Conservation (phyloP, 2,329 filamentous ascomycete species). For the Aspergillus sp. region DNA sequence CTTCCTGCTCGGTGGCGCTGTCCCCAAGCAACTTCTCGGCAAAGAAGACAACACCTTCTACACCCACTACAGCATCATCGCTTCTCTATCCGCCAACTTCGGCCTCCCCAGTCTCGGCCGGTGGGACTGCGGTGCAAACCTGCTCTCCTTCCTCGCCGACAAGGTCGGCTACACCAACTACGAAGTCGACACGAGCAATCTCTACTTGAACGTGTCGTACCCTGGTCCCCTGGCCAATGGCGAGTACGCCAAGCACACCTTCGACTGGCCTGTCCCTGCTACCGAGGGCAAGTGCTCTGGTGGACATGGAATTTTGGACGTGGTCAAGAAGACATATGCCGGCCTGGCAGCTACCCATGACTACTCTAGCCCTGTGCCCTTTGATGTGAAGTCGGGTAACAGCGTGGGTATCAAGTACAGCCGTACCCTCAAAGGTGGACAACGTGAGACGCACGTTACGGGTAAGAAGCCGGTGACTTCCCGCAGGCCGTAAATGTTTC, state of each 20-base stretch:
- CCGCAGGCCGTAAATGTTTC: neutral
- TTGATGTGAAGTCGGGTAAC: slow-evolving; percentile 22
- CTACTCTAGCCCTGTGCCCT: slow-evolving; percentile 34
- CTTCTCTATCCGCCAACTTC: slow-evolving; percentile 71
- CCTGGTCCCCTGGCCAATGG: slow-evolving; percentile 44
- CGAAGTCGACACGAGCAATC: slow-evolving; percentile 39
- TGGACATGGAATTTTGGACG: slow-evolving; percentile 33
- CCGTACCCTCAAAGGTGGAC: slow-evolving; percentile 4
- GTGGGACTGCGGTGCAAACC: slow-evolving; percentile 71
- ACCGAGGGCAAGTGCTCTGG: slow-evolving; percentile 36
- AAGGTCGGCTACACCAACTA: slow-evolving; percentile 58
- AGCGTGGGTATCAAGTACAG: slow-evolving; percentile 21
- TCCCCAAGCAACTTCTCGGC: slow-evolving; percentile 63
- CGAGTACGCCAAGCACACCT: slow-evolving; percentile 24
- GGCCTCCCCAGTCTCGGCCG: slow-evolving; percentile 67
- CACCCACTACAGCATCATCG: slow-evolving; percentile 70
- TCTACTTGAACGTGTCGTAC: slow-evolving; percentile 58
- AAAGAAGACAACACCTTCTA: slow-evolving; percentile 70
- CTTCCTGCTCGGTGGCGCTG: slow-evolving; percentile 72
- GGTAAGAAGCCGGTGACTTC: neutral
- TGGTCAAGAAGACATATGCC: slow-evolving; percentile 33
- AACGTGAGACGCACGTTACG: slow-evolving; percentile 1
- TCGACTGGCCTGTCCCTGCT: slow-evolving; percentile 32
- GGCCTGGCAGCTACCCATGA: slow-evolving; percentile 29
- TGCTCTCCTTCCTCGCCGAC: slow-evolving; percentile 61